phyloP scores from a whole-genome alignment of 2,329 filamentous ascomycete species.

The Clarireedia sp. region DNA sequence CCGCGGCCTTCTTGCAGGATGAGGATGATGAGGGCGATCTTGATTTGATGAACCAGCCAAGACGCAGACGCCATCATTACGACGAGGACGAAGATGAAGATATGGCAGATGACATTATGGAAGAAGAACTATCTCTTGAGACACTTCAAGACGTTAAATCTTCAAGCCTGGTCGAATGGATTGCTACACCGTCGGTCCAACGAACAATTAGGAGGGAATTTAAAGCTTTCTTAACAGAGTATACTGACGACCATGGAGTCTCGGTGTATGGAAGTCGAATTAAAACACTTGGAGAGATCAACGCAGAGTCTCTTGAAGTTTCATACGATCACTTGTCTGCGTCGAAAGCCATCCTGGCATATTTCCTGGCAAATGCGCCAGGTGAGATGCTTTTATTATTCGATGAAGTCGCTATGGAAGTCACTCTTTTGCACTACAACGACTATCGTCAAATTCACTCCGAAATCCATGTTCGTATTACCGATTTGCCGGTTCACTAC shows the following conservation, averaged over 20 bases:
- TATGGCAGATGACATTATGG: slow-evolving; percentile 89
- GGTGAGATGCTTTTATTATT: slow-evolving; percentile 95
- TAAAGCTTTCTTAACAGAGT: slow-evolving; percentile 94
- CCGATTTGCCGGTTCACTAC: slow-evolving; percentile 88
- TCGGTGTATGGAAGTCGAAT: slow-evolving; percentile 96
- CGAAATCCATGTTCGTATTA: slow-evolving; percentile 95
- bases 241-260: slow-evolving; percentile 77
- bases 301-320: slow-evolving; percentile 91
- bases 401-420: slow-evolving; percentile 93
- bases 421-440: slow-evolving; percentile 89
- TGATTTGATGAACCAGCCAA: slow-evolving; percentile 78
- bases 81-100: slow-evolving; percentile 92
- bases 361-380: slow-evolving; percentile 92
- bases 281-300: slow-evolving; percentile 90
- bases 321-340: slow-evolving; percentile 88
- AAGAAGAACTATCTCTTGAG: slow-evolving; percentile 88
- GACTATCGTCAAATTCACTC: slow-evolving; percentile 97
- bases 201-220: slow-evolving; percentile 93
- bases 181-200: slow-evolving; percentile 81
- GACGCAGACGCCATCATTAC: slow-evolving; percentile 79
- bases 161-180: slow-evolving; percentile 89
- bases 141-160: slow-evolving; percentile 90
- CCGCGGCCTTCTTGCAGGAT: slow-evolving; percentile 65
- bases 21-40: slow-evolving; percentile 76
- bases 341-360: slow-evolving; percentile 87